A percentile compares a stretch with the other conserved stretches of the same genome.
phyloP scores from a whole-genome alignment of 2,329 filamentous ascomycete species.

The Blastomyces silverae region DNA sequence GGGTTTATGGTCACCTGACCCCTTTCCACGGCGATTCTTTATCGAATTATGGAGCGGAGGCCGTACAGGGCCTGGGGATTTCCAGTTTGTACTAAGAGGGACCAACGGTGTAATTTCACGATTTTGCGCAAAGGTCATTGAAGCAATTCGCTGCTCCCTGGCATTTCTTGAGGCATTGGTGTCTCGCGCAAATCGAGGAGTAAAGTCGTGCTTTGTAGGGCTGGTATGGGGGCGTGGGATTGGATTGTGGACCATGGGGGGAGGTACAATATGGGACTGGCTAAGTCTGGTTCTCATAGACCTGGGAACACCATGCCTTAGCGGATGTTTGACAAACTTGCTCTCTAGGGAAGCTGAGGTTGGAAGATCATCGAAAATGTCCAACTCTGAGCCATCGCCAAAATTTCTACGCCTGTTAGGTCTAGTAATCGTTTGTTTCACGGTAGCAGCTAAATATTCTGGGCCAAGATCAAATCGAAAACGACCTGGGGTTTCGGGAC shows the following conservation, averaged over 20 bases:
- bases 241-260: constrained; percentile 36
- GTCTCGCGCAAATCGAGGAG: constrained; percentile 59
- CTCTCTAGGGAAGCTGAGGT: constrained; percentile 77
- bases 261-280: constrained; percentile 31
- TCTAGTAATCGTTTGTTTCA: constrained; percentile 66
- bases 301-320: constrained; percentile 61
- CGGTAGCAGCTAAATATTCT: constrained; percentile 47
- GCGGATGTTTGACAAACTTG: constrained; percentile 72
- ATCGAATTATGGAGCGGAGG: constrained; percentile 46
- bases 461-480: constrained; percentile 44
- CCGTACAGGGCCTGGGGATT: constrained; percentile 48
- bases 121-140: constrained; percentile 33
- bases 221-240: constrained; percentile 51
- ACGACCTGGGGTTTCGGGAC: constrained; percentile 46
- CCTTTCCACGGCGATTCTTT: constrained; percentile 40
- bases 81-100: constrained; percentile 54
- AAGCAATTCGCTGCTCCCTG: constrained; percentile 54
- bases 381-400: constrained; percentile 86
- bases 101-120: constrained; percentile 43
- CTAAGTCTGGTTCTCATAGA: constrained; percentile 49
- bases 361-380: constrained; percentile 88
- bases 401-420: constrained; percentile 66
- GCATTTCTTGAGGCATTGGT: constrained; percentile 61
- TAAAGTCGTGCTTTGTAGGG: constrained; percentile 46
- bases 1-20: constrained; percentile 54